Base-by-base conservation (phyloP, 1,284 basidiomycete species). In the Afroboletus lepidellus region DNA sequence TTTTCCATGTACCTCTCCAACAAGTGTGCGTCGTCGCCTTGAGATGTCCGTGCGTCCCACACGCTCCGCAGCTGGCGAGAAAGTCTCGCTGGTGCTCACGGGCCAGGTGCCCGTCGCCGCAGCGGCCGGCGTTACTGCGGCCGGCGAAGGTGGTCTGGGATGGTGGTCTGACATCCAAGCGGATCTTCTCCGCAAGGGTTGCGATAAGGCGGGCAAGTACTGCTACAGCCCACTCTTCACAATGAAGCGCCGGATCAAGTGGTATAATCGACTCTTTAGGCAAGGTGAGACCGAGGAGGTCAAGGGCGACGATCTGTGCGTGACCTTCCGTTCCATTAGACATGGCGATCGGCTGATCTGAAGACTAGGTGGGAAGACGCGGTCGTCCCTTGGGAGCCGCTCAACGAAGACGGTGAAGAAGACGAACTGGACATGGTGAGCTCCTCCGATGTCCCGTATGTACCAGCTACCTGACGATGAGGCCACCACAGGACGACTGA, bases 1-100 rank as follows among this genome's bases (percentile, higher is more conserved):
- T 66, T 48, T n/a, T 63, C 52, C 23, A 59, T 66, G 50, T 66
- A 69, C 21, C 58, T 66, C 30, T 66, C 64, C 18, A 51, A 64
- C 41, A 69, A 61, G 46, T 44, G 64, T 63, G 30, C 27, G n/a
- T 3, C 5, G 11, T 5, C 8, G n/a, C 7, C 8, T n/a, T n/a
- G n/a, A n/a, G n/a, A n/a, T n/a, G n/a, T n/a, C n/a, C n/a, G n/a
- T n/a, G n/a, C n/a, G n/a, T n/a, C n/a, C n/a, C n/a, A n/a, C 33
- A 7, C 37, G 18, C 4, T 7, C 24, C 29, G 33, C 36, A 67
- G 65, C 53, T 0, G 66, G 62, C 9, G 56, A 63, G 16, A 64
- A 36, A 5, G 12, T 65, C 33, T 65, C 67, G 0, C 30, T 66
- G 3, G 66, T 65, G 0, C 56, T 66, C 44, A 16, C 37, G 1